These are phyloP conservation scores for Rhodocollybia butyracea DNA, from an alignment of 768 basidiomycete genomes.

Conservation along the genomic window DNA sequence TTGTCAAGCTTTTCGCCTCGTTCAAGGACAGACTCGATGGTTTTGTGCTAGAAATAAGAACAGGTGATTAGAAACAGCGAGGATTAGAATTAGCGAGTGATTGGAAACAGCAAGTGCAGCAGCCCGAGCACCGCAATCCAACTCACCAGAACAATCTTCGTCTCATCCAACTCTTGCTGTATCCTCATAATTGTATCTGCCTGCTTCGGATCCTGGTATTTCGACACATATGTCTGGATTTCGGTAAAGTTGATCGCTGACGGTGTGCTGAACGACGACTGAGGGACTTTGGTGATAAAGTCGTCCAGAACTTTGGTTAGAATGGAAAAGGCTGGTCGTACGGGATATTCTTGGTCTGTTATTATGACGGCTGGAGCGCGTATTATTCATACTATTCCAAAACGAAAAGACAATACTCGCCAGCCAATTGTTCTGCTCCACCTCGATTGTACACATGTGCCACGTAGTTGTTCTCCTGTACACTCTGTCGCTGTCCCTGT, in stretches of 20 bases:
- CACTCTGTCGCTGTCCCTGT: slow-evolving; percentile 86
- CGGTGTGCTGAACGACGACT: slow-evolving; percentile 63
- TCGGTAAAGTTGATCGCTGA: slow-evolving; percentile 73
- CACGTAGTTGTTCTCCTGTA: slow-evolving; percentile 90
- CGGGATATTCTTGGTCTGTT: slow-evolving; percentile 94
- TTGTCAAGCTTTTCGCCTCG: slow-evolving; percentile 97
- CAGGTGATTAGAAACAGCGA: not conserved
- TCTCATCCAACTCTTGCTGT: slow-evolving; percentile 97
- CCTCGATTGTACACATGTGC: slow-evolving; percentile 93
- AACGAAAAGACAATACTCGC: slow-evolving; percentile 32
- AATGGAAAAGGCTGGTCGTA: slow-evolving; percentile 93
- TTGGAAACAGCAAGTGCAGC: too few species aligned
- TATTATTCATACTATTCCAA: slow-evolving; percentile 4
- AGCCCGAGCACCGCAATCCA: not conserved
- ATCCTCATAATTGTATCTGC: slow-evolving; percentile 98
- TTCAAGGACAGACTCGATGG: slow-evolving; percentile 94
- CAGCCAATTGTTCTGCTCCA: slow-evolving; percentile 80
- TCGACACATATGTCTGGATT: slow-evolving; percentile 73
- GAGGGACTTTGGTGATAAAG: slow-evolving; percentile 76
- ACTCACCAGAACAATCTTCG: slow-evolving; percentile 94
- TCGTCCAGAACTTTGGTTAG: slow-evolving; percentile 93
- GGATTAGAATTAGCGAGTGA: not conserved
- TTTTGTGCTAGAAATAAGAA: slow-evolving; percentile 79
- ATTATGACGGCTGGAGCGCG: slow-evolving; percentile 76
- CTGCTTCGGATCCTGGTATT: slow-evolving; percentile 96